These are phyloP conservation scores for Tulasnella sp. DNA, from an alignment of 768 basidiomycete species.

Conservation along the genomic window DNA sequence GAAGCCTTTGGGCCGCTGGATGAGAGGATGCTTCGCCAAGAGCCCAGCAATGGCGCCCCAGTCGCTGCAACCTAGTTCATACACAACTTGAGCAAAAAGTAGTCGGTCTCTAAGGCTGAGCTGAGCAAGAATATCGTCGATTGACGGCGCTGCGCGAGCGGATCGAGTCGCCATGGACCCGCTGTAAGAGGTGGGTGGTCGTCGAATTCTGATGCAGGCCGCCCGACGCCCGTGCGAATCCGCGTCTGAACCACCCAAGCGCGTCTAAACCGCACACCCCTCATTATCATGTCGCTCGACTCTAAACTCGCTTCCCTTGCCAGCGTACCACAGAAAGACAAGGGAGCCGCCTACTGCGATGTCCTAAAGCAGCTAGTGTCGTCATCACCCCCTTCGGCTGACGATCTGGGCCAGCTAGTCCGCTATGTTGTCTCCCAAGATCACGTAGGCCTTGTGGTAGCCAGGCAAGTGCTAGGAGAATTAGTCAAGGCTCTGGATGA, in stretches of 20 bases:
- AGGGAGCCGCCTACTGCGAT: slow-evolving; percentile 66
- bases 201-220: slow-evolving; percentile 7
- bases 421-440: slow-evolving; percentile 81
- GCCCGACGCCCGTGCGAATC: slow-evolving; percentile 12
- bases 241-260: slow-evolving; percentile 14
- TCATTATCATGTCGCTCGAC: slow-evolving; percentile 23
- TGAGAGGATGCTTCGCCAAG: slow-evolving; percentile 66
- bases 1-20: slow-evolving; percentile 56
- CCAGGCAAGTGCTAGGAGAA: slow-evolving; percentile 80
- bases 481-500: slow-evolving; percentile 67
- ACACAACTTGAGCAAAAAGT: slow-evolving; percentile 79
- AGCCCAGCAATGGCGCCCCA: slow-evolving; percentile 67
- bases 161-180: neutral
- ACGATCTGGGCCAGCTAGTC: slow-evolving; percentile 67
- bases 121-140: slow-evolving; percentile 3
- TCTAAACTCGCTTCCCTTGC: slow-evolving; percentile 58
- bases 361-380: slow-evolving; percentile 65
- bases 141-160: neutral
- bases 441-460: slow-evolving; percentile 76
- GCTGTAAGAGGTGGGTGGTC: neutral
- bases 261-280: slow-evolving; percentile 10
- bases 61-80: slow-evolving; percentile 63
- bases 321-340: slow-evolving; percentile 75
- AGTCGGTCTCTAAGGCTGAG: slow-evolving; percentile 58
- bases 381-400: slow-evolving; percentile 43